Percentiles rank a stretch among this genome's conserved stretches.
These are phyloP conservation scores for Diaporthe sp. DNA, from an alignment of 2,329 filamentous ascomycete genomes.

Conservation along the genomic window DNA sequence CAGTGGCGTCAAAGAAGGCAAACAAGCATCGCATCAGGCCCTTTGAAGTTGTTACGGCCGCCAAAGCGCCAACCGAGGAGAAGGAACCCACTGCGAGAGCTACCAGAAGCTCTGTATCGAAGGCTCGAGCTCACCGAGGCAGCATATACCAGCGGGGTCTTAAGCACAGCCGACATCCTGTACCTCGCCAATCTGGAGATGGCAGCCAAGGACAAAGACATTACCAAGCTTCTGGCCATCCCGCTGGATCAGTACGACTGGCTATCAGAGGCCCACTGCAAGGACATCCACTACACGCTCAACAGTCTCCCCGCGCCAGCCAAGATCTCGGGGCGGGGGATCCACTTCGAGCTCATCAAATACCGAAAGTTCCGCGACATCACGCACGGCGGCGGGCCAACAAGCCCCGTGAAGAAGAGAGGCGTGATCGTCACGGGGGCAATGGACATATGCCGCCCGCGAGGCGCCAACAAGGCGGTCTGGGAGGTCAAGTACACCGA, in stretches of 20 bases:
- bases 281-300: slow-evolving; percentile 36
- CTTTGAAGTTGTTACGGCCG: slow-evolving; percentile 25
- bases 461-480: slow-evolving; percentile 31
- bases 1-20: slow-evolving; percentile 38
- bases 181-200: slow-evolving; percentile 34
- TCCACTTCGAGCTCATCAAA: slow-evolving; percentile 25
- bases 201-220: slow-evolving; percentile 39
- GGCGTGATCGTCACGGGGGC: slow-evolving; percentile 26
- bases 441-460: slow-evolving; percentile 36
- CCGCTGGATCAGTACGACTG: slow-evolving; percentile 35
- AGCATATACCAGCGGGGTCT: not conserved
- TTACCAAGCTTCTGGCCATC: slow-evolving; percentile 39
- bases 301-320: slow-evolving; percentile 31
- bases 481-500: slow-evolving; percentile 40
- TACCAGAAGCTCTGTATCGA: slow-evolving; percentile 25
- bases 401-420: slow-evolving; percentile 26
- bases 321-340: slow-evolving; percentile 8
- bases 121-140: slow-evolving; percentile 12
- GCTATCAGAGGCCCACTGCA: slow-evolving; percentile 37
- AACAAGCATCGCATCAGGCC: not conserved
- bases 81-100: slow-evolving; percentile 29
- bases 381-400: slow-evolving; percentile 35
- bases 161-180: slow-evolving; percentile 30
- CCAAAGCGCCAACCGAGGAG: slow-evolving; percentile 11
- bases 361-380: slow-evolving; percentile 23